Percentiles rank a stretch among this genome's conserved stretches.
phyloP scores from a whole-genome alignment of 495 filamentous ascomycete genomes.

The Lindgomyces ingoldianus region DNA sequence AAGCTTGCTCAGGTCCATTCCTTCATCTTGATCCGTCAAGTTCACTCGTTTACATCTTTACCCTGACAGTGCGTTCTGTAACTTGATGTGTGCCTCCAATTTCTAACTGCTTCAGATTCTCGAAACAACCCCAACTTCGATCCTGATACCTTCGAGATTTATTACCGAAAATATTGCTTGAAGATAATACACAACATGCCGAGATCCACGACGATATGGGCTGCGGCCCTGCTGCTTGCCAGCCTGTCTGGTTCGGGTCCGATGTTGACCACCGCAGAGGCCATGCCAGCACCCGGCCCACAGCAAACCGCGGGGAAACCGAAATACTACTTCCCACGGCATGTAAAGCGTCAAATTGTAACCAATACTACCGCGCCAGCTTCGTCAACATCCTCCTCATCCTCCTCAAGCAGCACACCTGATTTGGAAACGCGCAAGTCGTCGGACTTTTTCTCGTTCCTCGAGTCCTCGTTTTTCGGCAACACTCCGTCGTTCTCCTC shows the following conservation, averaged over 20 bases:
- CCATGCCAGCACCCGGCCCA: constrained; percentile 46
- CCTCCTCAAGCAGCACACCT: constrained; percentile 18
- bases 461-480: constrained; percentile 20
- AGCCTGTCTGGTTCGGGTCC: constrained; percentile 39
- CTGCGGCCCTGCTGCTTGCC: constrained; percentile 44
- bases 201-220: constrained; percentile 45
- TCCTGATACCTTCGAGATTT: constrained; percentile 24
- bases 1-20: constrained; percentile 30
- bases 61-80: constrained; percentile 37
- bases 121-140: constrained; percentile 5
- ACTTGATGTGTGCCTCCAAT: not conserved
- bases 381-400: constrained; percentile 30
- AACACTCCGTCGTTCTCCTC: not conserved
- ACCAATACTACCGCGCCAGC: constrained; percentile 38
- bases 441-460: not conserved
- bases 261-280: constrained; percentile 45
- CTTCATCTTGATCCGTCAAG: constrained; percentile 40
- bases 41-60: constrained; percentile 43
- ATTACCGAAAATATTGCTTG: constrained; percentile 16
- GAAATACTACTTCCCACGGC: constrained; percentile 52
- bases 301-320: constrained; percentile 45
- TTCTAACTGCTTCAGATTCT: constrained; percentile 23
- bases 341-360: constrained; percentile 50
- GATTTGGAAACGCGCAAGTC: constrained; percentile 24
- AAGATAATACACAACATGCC: constrained; percentile 38